Evolutionary conservation across 1,284 basidiomycete genomes (phyloP), one percentile per base, ranked within the genome.

Genomic region (Ceratobasidium papillatum): DNA sequence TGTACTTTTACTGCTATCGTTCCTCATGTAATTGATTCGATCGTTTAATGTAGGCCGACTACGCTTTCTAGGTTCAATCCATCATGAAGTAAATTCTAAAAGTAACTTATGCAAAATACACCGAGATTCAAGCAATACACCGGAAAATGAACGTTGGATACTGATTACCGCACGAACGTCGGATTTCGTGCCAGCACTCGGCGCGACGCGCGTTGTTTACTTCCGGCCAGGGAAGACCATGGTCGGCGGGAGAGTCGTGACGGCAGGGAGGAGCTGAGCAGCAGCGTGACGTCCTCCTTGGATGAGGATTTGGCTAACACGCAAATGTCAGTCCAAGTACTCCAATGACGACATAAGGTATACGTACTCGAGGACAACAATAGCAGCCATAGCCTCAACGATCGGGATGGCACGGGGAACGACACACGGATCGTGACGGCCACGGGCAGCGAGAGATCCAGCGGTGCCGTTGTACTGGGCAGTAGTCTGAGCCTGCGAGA

Each of bases 351-450:
- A 22, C 34, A 62, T 14, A 32, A 74, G 27, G 3, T 22, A 12
- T 3, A 83, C 84, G 78, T 75, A 86, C 85, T 99, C 98, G 92
- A 99, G 96, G 79, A 98, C 87, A 76, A 98, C 96, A 56, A 99
- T 86, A 25, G 93, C 92, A 0, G 97, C 95, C 98, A 99, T 99
- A 0, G 95, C 91, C 85, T 99, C 98, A 36, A 99, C 96, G 80
- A 99, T 99, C 52, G 98, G 96, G 30, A 99, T 95, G 8, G 98
- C 98, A 52, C 94, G 91, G 38, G 98, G 97, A 7, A 99, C 96
- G 59, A 99, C 98, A 81, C 98, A 99, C 12, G 98, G 97, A 82
- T 99, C 96, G 83, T 98, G 96, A 75, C 98, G 88, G 11, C 98
- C 98, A 61, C 95, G 88, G 32, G 97, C 94, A 41, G 94, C 95